Percentiles rank a stretch among this genome's conserved stretches.
Evolutionary conservation across 1,139 yeast genomes (phyloP).

Genomic region (Geotrichum europaeum): DNA sequence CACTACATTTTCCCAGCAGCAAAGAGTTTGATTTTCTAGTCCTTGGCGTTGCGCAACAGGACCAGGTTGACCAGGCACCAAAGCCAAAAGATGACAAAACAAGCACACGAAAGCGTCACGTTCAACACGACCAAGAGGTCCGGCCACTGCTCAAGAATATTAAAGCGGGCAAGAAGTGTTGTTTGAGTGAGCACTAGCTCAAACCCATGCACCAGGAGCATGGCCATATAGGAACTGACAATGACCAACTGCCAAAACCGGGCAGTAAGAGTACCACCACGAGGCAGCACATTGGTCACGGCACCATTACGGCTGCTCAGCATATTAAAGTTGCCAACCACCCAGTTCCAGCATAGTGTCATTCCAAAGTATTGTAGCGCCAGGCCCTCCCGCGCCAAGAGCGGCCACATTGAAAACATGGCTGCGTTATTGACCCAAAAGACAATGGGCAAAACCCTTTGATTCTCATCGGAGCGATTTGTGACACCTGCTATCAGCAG

Average conservation of each 20-base stretch:
- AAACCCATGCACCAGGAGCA: constrained; percentile 47
- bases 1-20: neutral
- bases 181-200: constrained; percentile 39
- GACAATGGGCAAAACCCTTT: constrained; percentile 39
- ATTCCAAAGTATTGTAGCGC: constrained; percentile 63
- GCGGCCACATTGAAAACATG: constrained; percentile 81
- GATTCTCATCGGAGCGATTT: constrained; percentile 43
- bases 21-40: neutral
- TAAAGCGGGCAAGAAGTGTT: neutral
- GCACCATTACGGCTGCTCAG: neutral
- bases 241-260: constrained; percentile 55
- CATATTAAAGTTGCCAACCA: constrained; percentile 40
- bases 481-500: constrained; percentile 48
- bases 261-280: constrained; percentile 38
- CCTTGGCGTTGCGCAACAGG: constrained; percentile 11
- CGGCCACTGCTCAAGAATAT: constrained; percentile 46
- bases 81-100: constrained; percentile 69
- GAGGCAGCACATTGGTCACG: constrained; percentile 8
- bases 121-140: constrained; percentile 83
- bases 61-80: constrained; percentile 60
- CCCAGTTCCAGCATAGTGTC: constrained; percentile 71
- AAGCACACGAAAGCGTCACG: constrained; percentile 64
- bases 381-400: constrained; percentile 70
- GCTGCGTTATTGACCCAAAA: constrained; percentile 87
- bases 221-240: constrained; percentile 51